A percentile compares a stretch with the other conserved stretches of the same genome.
phyloP scores from a whole-genome alignment of 352 stramenopile species.

The Phytophthora vignae region DNA sequence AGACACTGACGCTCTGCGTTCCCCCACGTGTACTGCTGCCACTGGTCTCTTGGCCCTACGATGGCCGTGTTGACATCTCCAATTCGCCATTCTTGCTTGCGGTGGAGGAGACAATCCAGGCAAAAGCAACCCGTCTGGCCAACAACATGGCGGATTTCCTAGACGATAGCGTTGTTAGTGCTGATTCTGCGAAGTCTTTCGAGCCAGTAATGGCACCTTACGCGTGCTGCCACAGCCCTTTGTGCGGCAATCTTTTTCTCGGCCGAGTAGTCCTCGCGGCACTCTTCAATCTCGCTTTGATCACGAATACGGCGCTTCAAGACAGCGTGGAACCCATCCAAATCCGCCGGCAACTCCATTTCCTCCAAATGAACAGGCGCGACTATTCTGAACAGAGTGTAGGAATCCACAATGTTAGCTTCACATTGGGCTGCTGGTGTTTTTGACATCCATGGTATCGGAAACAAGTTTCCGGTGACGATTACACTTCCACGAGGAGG shows the following conservation, averaged over 20 bases:
- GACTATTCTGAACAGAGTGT: conserved; percentile 15
- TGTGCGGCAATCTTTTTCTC: conserved; percentile 36
- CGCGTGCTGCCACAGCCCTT: conserved; percentile 24
- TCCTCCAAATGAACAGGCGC: conserved; percentile 28
- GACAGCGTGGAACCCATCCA: conserved; percentile 57
- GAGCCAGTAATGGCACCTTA: neutral
- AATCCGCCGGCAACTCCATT: conserved; percentile 54
- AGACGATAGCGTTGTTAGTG: neutral
- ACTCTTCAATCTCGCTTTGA: conserved; percentile 62
- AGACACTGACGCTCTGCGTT: conserved; percentile 63
- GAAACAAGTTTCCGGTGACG: neutral
- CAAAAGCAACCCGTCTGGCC: conserved; percentile 84
- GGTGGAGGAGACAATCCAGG: conserved; percentile 70
- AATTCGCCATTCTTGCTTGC: conserved; percentile 82
- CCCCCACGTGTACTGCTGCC: conserved; percentile 71
- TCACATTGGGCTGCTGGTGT: neutral
- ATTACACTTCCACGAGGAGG: neutral
- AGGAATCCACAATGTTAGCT: neutral
- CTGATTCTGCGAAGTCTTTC: neutral
- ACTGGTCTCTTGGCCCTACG: conserved; percentile 71
- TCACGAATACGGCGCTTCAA: conserved; percentile 64
- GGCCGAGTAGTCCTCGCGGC: conserved; percentile 22
- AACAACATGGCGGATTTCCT: conserved; percentile 59
- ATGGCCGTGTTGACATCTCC: conserved; percentile 72
- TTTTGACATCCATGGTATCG: neutral